Evolutionary conservation across 75 land plant genomes (phyloP).

Genomic region (Adiantum capillusveneris): DNA sequence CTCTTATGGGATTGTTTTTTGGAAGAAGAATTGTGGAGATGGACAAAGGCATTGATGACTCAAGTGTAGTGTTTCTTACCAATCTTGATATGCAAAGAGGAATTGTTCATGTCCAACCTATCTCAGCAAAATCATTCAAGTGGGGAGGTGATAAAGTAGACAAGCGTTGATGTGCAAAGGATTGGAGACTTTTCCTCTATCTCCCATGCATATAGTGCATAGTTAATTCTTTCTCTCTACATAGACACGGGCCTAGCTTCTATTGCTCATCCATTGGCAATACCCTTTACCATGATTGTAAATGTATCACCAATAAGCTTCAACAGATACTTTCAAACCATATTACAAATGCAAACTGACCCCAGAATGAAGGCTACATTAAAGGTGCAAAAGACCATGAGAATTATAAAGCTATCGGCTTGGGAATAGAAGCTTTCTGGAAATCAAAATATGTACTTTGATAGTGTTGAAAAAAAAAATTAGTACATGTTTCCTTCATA

Average conservation of each 20-base stretch:
- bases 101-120: slow-evolving; percentile 42
- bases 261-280: slow-evolving; percentile 38
- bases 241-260: slow-evolving; percentile 46
- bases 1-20: slow-evolving; percentile 36
- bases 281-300: slow-evolving; percentile 31
- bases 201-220: slow-evolving; percentile 35
- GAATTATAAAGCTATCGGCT: slow-evolving; percentile 55
- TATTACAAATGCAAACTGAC: slow-evolving; percentile 60
- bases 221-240: slow-evolving; percentile 45
- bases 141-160: slow-evolving; percentile 60
- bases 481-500: too few relatives aligned
- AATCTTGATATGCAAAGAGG: slow-evolving; percentile 48
- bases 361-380: slow-evolving; percentile 54
- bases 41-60: slow-evolving; percentile 32
- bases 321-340: slow-evolving; percentile 41
- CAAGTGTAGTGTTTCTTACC: slow-evolving; percentile 36
- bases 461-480: too few relatives aligned
- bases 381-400: slow-evolving; percentile 59
- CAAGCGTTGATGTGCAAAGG: slow-evolving; percentile 55
- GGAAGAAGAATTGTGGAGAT: slow-evolving; percentile 41
- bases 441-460: too few relatives aligned
- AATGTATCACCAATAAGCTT: slow-evolving; percentile 38
- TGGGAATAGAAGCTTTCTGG: slow-evolving; percentile 60
- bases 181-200: slow-evolving; percentile 33
- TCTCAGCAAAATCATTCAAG: slow-evolving; percentile 35